phyloP scores from a whole-genome alignment of 139 green algal genomes.

The Chlamydomonas incerta region DNA sequence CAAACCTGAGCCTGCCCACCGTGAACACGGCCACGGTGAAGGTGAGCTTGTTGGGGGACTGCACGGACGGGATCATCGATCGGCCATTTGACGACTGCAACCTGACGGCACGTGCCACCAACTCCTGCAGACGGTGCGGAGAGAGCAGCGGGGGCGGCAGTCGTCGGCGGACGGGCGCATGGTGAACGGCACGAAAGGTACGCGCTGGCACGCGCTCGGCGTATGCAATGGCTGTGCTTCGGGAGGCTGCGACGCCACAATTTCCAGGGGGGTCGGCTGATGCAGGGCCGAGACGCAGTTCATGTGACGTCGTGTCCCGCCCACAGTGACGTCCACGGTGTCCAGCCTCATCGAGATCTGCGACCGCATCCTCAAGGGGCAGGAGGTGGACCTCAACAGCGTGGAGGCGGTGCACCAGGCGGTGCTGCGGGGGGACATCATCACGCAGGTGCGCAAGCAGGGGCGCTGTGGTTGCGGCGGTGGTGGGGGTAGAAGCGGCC shows the following conservation, averaged over 20 bases:
- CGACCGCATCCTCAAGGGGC: slow-evolving; percentile 40
- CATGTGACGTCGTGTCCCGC: neutral
- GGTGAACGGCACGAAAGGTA: slow-evolving; percentile 33
- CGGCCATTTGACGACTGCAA: no score
- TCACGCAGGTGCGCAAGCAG: slow-evolving; percentile 20
- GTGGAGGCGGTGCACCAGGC: slow-evolving; percentile 45
- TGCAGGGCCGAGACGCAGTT: no score
- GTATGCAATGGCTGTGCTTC: no score
- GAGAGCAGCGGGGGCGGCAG: neutral
- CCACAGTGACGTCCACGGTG: slow-evolving; percentile 42
- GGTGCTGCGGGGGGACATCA: slow-evolving; percentile 45
- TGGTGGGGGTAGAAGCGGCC: no score
- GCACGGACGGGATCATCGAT: no score
- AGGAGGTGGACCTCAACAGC: slow-evolving; percentile 38
- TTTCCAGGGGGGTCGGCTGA: no score
- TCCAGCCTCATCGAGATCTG: slow-evolving; percentile 46
- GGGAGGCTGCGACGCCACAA: no score
- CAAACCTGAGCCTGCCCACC: slow-evolving; percentile 6
- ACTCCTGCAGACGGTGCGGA: slow-evolving; percentile 11
- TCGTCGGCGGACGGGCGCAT: slow-evolving; percentile 21
- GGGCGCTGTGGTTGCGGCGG: no score
- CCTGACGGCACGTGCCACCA: no score
- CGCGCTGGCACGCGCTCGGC: no score
- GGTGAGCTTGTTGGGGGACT: slow-evolving; percentile 14
- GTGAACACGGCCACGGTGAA: slow-evolving; percentile 7